Conservation (phyloP, 305 asterid genomes). For the Solanum chacoense region DNA sequence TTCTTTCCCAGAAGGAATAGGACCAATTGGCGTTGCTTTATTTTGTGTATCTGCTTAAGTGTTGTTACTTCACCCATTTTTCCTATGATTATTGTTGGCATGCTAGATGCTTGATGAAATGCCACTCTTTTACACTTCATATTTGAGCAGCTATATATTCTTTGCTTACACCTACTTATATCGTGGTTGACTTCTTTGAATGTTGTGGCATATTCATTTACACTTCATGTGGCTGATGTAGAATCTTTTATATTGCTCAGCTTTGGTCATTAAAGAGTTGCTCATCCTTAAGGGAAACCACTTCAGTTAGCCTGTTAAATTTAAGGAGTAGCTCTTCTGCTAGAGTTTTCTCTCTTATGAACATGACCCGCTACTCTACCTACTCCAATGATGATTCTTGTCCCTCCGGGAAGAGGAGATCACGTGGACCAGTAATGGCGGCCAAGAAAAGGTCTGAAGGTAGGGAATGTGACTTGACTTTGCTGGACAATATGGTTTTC, state of each 20-base stretch:
- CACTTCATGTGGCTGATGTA: slow-evolving; percentile 22
- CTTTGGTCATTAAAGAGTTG: slow-evolving; percentile 61
- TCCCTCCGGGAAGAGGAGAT: slow-evolving; percentile 50
- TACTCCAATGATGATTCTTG: slow-evolving; percentile 30
- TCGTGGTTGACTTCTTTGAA: neutral
- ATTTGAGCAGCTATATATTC: neutral
- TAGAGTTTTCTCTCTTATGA: slow-evolving; percentile 36
- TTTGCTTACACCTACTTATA: neutral
- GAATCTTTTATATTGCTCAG: slow-evolving; percentile 38
- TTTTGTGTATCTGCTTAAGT: neutral
- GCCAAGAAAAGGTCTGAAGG: slow-evolving; percentile 73
- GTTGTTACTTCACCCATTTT: neutral
- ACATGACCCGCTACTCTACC: slow-evolving; percentile 39
- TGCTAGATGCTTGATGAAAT: slow-evolving; percentile 15
- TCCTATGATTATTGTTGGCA: neutral
- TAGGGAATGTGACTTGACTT: slow-evolving; percentile 2
- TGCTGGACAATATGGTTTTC: neutral
- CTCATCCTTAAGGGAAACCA: slow-evolving; percentile 51
- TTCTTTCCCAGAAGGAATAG: neutral
- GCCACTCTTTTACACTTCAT: slow-evolving; percentile 8
- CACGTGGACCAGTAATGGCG: slow-evolving; percentile 74
- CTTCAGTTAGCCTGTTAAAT: slow-evolving; percentile 38
- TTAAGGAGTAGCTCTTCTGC: slow-evolving; percentile 53
- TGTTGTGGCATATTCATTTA: neutral
- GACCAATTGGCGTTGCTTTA: neutral